Percentiles rank a stretch among this genome's conserved stretches.
Evolutionary conservation across 192 early-diverging fungal species (phyloP).

Genomic region (Coemansia sp.): DNA sequence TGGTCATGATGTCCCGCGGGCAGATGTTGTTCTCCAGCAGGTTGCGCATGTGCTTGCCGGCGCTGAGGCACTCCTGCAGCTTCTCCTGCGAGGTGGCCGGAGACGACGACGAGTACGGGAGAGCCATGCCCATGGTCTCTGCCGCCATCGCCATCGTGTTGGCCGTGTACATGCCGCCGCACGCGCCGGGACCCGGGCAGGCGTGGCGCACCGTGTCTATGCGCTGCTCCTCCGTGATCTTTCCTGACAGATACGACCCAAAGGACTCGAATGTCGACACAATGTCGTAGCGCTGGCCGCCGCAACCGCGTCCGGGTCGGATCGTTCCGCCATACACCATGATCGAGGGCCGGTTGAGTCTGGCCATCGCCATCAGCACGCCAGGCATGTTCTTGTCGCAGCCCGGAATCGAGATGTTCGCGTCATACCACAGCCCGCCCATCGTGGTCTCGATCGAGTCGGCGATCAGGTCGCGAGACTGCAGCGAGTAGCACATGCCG

Average conservation of each 20-base stretch:
- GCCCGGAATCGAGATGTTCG: constrained; percentile 94
- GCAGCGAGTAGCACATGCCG: constrained; percentile 96
- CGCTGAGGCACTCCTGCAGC: constrained; percentile 79
- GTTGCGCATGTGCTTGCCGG: constrained; percentile 83
- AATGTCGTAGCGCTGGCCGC: constrained; percentile 77
- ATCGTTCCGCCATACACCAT: constrained; percentile 99
- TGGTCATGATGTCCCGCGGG: constrained; percentile 95
- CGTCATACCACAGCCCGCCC: constrained; percentile 98
- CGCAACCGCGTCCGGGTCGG: constrained; percentile 63
- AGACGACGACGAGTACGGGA: constrained; percentile 94
- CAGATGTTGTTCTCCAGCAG: constrained; percentile 90
- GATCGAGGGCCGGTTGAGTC: constrained; percentile 92
- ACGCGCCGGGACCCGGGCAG: constrained; percentile 91
- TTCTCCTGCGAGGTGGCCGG: constrained; percentile 89
- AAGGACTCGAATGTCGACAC: constrained; percentile 97
- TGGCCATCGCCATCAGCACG: constrained; percentile 91
- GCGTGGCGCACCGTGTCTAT: constrained; percentile 67
- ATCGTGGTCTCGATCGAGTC: constrained; percentile 99
- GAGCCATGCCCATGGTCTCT: constrained; percentile 95
- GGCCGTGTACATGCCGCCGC: constrained; percentile 99
- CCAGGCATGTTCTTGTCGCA: constrained; percentile 99
- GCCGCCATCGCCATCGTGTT: constrained; percentile 97
- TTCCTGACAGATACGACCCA: constrained; percentile 89
- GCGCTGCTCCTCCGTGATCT: constrained; percentile 85
- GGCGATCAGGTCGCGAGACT: constrained; percentile 96